Conservation (phyloP, 2,329 filamentous ascomycete species). For the Colletotrichum sp. region DNA sequence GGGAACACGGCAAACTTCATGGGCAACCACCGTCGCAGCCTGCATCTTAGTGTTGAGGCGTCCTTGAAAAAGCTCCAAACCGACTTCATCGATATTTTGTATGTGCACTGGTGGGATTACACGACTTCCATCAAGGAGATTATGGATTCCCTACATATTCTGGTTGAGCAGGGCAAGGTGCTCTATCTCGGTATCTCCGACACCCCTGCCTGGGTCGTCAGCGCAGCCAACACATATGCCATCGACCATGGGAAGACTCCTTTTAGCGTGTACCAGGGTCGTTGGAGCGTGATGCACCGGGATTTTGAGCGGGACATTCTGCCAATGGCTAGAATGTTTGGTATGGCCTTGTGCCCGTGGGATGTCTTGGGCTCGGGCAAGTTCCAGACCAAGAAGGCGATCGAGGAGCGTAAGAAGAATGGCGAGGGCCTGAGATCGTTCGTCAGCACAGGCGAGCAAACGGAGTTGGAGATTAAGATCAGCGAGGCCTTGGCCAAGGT, state of each 20-base stretch:
- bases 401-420: slow-evolving; percentile 32
- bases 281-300: slow-evolving; percentile 37
- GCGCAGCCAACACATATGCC: slow-evolving; percentile 43
- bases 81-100: slow-evolving; percentile 49
- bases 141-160: slow-evolving; percentile 44
- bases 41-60: slow-evolving; percentile 46
- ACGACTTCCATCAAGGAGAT: slow-evolving; percentile 46
- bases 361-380: slow-evolving; percentile 61
- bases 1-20: slow-evolving; percentile 42
- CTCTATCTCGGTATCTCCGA: slow-evolving; percentile 47
- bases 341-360: slow-evolving; percentile 64
- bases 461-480: slow-evolving; percentile 55
- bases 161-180: slow-evolving; percentile 46
- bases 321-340: slow-evolving; percentile 44
- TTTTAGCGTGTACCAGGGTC: slow-evolving; percentile 44
- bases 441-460: slow-evolving; percentile 34
- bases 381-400: slow-evolving; percentile 46
- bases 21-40: slow-evolving; percentile 47
- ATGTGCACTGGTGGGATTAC: slow-evolving; percentile 51
- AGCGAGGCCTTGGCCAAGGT: slow-evolving; percentile 66
- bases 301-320: slow-evolving; percentile 47
- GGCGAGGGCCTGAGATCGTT: slow-evolving; percentile 44
- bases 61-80: slow-evolving; percentile 50
- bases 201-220: slow-evolving; percentile 44
- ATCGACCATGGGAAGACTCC: slow-evolving; percentile 36